Evolutionary conservation across 164 flowering plant species (phyloP).

Genomic region (Tetracentron sinense): DNA sequence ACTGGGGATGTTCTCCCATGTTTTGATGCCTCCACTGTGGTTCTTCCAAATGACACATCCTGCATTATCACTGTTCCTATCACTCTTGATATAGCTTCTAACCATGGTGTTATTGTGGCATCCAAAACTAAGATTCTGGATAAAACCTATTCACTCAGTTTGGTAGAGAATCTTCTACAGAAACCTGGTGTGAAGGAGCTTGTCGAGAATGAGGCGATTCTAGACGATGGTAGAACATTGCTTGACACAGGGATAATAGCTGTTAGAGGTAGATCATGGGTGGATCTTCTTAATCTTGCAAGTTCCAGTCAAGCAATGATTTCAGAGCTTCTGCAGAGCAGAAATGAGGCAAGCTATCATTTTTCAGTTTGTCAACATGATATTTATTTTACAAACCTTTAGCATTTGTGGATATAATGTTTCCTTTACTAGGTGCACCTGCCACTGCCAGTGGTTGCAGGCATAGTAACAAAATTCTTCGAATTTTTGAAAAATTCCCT

Average conservation of each 20-base stretch:
- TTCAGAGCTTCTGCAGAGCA: slow-evolving; percentile 51
- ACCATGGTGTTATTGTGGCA: slow-evolving; percentile 96
- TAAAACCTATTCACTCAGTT: slow-evolving; percentile 37
- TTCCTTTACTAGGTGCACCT: too few species aligned
- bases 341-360: slow-evolving; percentile 66
- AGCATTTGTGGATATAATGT: not conserved
- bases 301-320: slow-evolving; percentile 65
- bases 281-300: slow-evolving; percentile 68
- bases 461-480: too few species aligned
- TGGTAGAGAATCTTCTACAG: slow-evolving; percentile 88
- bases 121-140: slow-evolving; percentile 39
- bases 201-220: slow-evolving; percentile 61
- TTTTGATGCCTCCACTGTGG: slow-evolving; percentile 78
- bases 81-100: slow-evolving; percentile 92
- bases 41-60: slow-evolving; percentile 81
- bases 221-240: slow-evolving; percentile 88
- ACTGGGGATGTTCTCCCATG: slow-evolving; percentile 99
- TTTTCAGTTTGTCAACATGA: slow-evolving; percentile 1
- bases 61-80: slow-evolving; percentile 94
- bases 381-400: not conserved
- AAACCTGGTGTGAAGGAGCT: slow-evolving; percentile 82
- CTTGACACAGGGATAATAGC: slow-evolving; percentile 97
- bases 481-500: too few species aligned
- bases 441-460: too few species aligned
- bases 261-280: slow-evolving; percentile 91